These are phyloP conservation scores for Botrytis fragariae DNA, from an alignment of 2,329 filamentous ascomycete species.

Conservation along the genomic window DNA sequence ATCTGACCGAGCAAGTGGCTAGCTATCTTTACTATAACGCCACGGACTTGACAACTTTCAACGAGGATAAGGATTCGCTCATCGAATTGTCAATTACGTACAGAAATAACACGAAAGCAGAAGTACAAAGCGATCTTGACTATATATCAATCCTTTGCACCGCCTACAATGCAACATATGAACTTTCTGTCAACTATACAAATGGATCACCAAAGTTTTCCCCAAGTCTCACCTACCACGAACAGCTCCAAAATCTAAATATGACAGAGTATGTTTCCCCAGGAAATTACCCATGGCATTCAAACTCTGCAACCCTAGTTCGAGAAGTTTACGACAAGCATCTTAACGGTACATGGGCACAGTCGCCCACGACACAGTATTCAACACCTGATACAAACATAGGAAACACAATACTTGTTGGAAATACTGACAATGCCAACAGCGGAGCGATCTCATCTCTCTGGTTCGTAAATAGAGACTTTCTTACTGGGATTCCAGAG, in stretches of 20 bases:
- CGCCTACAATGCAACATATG: not conserved
- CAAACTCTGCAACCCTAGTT: not conserved
- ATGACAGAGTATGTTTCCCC: not conserved
- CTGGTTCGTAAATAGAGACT: not conserved
- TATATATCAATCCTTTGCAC: not conserved
- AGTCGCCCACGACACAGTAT: not conserved
- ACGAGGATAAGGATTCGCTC: not conserved
- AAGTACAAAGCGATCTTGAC: not conserved
- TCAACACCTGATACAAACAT: not conserved
- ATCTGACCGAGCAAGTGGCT: not conserved
- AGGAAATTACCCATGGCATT: not conserved
- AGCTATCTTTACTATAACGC: not conserved
- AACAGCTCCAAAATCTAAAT: not conserved
- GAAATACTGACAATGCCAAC: not conserved
- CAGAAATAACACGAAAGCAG: not conserved
- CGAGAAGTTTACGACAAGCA: constrained; percentile 3
- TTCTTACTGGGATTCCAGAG: not conserved
- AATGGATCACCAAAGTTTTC: not conserved
- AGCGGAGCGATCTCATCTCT: not conserved
- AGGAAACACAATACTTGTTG: not conserved
- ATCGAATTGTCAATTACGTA: not conserved
- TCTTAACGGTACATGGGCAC: not conserved
- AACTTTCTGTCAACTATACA: not conserved
- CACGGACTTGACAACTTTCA: not conserved
- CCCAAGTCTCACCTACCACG: not conserved